Percentiles rank a stretch among this genome's conserved stretches.
Conservation (phyloP, 192 early-diverging fungal species). For the Funneliformis geosporum region DNA sequence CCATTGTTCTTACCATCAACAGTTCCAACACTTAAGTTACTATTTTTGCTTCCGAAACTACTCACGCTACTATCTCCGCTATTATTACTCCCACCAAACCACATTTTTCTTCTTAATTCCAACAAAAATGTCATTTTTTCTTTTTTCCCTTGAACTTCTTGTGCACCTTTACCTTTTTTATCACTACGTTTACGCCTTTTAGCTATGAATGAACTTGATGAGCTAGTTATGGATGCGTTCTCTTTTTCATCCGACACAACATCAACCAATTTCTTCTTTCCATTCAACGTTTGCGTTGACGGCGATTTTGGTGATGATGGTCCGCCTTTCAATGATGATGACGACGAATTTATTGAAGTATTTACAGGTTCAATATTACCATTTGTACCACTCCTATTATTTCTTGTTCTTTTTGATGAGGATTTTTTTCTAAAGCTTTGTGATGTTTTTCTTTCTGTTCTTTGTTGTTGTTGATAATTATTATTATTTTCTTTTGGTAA, state of each 20-base stretch:
- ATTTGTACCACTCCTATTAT: not conserved
- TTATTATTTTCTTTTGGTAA: not conserved
- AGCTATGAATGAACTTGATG: not conserved
- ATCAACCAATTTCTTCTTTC: not conserved
- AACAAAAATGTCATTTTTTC: constrained; percentile 20
- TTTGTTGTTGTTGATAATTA: not conserved
- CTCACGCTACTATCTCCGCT: not conserved
- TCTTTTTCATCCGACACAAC: not conserved
- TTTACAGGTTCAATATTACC: not conserved
- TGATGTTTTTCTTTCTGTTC: not conserved
- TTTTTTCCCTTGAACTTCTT: not conserved
- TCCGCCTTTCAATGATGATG: not conserved
- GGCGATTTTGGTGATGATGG: not conserved
- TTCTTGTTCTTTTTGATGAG: not conserved
- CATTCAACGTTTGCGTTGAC: not conserved
- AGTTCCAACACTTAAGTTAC: not conserved
- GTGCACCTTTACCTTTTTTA: not conserved
- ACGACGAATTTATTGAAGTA: not conserved
- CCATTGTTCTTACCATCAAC: not conserved
- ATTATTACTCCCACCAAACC: not conserved
- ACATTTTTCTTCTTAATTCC: constrained; percentile 12
- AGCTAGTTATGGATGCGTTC: not conserved
- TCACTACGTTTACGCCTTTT: not conserved
- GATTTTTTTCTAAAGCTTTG: not conserved
- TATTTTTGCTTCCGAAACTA: constrained; percentile 1